Conservation (phyloP, 805 yeast genomes). For the Schwanniomyces yamadae region DNA sequence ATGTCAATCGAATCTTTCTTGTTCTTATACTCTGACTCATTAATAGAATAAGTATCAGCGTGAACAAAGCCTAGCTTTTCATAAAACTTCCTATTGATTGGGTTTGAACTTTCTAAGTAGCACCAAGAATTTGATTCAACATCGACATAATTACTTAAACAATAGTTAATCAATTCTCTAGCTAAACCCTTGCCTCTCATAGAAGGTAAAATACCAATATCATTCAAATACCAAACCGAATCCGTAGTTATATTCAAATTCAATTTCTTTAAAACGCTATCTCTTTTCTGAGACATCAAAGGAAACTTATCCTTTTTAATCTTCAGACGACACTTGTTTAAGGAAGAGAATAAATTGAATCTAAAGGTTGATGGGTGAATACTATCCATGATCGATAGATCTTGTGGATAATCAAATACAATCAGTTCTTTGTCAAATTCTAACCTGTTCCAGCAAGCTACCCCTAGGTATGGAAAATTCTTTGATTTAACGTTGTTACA, state of each 20-base stretch:
- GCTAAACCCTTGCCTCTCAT: constrained; percentile 63
- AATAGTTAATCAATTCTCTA: constrained; percentile 48
- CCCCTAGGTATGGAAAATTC: constrained; percentile 49
- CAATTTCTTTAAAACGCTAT: constrained; percentile 42
- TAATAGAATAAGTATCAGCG: constrained; percentile 31
- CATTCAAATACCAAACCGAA: constrained; percentile 56
- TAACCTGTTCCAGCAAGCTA: constrained; percentile 45
- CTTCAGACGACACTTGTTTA: constrained; percentile 47
- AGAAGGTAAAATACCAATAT: constrained; percentile 55
- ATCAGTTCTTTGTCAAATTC: constrained; percentile 20
- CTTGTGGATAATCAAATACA: constrained; percentile 19
- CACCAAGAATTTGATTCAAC: constrained; percentile 24
- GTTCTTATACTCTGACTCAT: constrained; percentile 13
- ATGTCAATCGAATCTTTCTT: constrained; percentile 13
- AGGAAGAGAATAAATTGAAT: constrained; percentile 34
- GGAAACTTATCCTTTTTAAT: constrained; percentile 52
- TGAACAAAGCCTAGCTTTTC: constrained; percentile 50
- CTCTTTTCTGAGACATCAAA: constrained; percentile 43
- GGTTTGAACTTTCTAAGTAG: constrained; percentile 59
- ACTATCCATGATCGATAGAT: constrained; percentile 20
- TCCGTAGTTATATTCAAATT: constrained; percentile 25
- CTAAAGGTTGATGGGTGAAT: constrained; percentile 34
- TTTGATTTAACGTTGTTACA: constrained; percentile 25
- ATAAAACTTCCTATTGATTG: constrained; percentile 52
- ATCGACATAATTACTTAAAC: constrained; percentile 46